phyloP scores from a whole-genome alignment of 1,139 yeast species.

The Candida pseudoviswanathii region DNA sequence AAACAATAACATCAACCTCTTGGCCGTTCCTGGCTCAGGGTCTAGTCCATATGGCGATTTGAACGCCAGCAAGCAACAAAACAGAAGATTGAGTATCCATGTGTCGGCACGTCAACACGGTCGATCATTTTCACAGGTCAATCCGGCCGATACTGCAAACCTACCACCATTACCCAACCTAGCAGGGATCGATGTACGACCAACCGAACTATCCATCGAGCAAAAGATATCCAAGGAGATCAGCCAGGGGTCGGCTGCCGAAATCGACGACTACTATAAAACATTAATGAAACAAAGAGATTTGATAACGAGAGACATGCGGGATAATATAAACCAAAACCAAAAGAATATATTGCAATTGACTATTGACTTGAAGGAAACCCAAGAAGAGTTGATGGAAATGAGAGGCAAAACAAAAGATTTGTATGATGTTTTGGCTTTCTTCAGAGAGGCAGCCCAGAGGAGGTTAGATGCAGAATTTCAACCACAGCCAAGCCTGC shows the following conservation, averaged over 20 bases:
- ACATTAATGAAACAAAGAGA: slow-evolving; percentile 55
- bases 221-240: slow-evolving; percentile 55
- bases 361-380: slow-evolving; percentile 61
- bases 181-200: slow-evolving; percentile 5
- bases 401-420: slow-evolving; percentile 64
- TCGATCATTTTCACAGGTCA: slow-evolving; percentile 26
- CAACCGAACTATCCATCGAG: slow-evolving; percentile 13
- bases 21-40: slow-evolving; percentile 13
- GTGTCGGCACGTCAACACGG: slow-evolving; percentile 44
- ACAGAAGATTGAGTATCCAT: slow-evolving; percentile 47
- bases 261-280: slow-evolving; percentile 71
- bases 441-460: slow-evolving; percentile 72
- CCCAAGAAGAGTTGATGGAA: slow-evolving; percentile 64
- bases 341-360: slow-evolving; percentile 72
- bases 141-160: slow-evolving; percentile 27
- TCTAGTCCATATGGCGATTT: slow-evolving; percentile 20
- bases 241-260: slow-evolving; percentile 69
- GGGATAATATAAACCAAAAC: slow-evolving; percentile 65
- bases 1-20: slow-evolving; percentile 1
- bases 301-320: slow-evolving; percentile 63
- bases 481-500: slow-evolving; percentile 17
- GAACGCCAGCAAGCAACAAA: slow-evolving; percentile 24
- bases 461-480: slow-evolving; percentile 51
- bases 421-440: slow-evolving; percentile 61
- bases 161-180: slow-evolving; percentile 46